These are phyloP conservation scores for Globisporangium okanoganense DNA, from an alignment of 352 stramenopile genomes.

Conservation along the genomic window DNA sequence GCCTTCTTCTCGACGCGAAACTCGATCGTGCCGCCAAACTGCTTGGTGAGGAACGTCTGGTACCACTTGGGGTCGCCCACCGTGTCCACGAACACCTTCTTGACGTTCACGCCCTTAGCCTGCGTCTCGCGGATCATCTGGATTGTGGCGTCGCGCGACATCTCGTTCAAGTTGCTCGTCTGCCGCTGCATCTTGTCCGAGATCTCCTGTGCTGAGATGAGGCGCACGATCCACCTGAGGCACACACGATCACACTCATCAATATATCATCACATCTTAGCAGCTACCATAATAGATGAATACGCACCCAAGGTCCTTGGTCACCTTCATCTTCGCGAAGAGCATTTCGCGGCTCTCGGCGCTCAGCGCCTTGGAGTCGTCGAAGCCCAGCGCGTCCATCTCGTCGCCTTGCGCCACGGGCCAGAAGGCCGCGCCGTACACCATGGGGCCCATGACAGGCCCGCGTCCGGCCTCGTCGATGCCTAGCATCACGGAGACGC, in stretches of 20 bases:
- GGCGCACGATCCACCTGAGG: slow-evolving; percentile 83
- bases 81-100: slow-evolving; percentile 93
- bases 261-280: background rate
- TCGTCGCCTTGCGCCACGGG: slow-evolving; percentile 50
- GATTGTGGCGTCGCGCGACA: slow-evolving; percentile 92
- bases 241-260: background rate
- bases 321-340: slow-evolving; percentile 87
- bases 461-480: slow-evolving; percentile 95
- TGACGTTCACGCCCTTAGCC: slow-evolving; percentile 79
- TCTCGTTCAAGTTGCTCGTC: slow-evolving; percentile 91
- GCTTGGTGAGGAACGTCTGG: slow-evolving; percentile 88
- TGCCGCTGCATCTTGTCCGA: slow-evolving; percentile 93
- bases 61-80: slow-evolving; percentile 92
- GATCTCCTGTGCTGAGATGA: slow-evolving; percentile 92
- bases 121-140: slow-evolving; percentile 91
- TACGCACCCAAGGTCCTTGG: slow-evolving; percentile 50
- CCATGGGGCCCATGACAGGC: slow-evolving; percentile 94
- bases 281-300: background rate
- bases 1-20: slow-evolving; percentile 97
- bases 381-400: slow-evolving; percentile 88
- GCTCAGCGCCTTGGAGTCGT: slow-evolving; percentile 94
- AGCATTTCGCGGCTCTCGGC: slow-evolving; percentile 82
- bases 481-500: slow-evolving; percentile 85
- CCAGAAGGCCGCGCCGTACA: slow-evolving; percentile 94
- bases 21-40: slow-evolving; percentile 85